phyloP scores from a whole-genome alignment of 805 yeast genomes.

The Scheffersomyces stipitis region DNA sequence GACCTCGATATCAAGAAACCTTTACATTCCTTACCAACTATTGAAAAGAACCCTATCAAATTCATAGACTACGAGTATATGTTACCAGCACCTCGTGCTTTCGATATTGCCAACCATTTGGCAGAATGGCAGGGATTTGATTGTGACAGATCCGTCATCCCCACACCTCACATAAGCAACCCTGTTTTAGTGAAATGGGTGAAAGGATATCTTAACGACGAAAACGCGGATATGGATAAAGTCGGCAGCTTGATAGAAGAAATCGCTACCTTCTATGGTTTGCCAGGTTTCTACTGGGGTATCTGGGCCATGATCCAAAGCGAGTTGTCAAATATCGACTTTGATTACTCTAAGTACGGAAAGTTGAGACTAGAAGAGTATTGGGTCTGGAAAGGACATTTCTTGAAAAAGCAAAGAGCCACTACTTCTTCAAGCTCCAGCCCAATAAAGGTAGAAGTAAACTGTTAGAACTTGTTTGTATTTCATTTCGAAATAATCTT shows the following conservation, averaged over 20 bases:
- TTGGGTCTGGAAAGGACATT: conserved; percentile 59
- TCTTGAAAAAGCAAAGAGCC: conserved; percentile 1
- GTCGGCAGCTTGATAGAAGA: conserved; percentile 53
- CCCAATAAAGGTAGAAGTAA: no score
- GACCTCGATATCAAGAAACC: conserved; percentile 18
- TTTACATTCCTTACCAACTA: conserved; percentile 10
- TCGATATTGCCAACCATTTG: conserved; percentile 72
- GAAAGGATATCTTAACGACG: conserved; percentile 47
- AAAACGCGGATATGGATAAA: conserved; percentile 24
- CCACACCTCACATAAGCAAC: conserved; percentile 46
- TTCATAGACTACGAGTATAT: conserved; percentile 75
- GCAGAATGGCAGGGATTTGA: conserved; percentile 84
- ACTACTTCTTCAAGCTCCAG: no score
- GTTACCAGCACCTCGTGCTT: conserved; percentile 71
- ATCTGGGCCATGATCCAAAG: conserved; percentile 80
- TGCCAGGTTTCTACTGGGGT: conserved; percentile 87
- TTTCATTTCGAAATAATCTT: no score
- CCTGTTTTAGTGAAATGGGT: conserved; percentile 57
- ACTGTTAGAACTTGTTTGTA: no score
- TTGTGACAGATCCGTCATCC: conserved; percentile 62
- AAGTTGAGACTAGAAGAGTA: conserved; percentile 62
- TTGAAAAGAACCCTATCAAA: conserved; percentile 42
- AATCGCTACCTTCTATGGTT: conserved; percentile 62
- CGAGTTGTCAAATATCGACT: conserved; percentile 66
- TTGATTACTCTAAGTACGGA: conserved; percentile 65